phyloP scores from a whole-genome alignment of 257 asterid species.

The Orobanche coerulescens region DNA sequence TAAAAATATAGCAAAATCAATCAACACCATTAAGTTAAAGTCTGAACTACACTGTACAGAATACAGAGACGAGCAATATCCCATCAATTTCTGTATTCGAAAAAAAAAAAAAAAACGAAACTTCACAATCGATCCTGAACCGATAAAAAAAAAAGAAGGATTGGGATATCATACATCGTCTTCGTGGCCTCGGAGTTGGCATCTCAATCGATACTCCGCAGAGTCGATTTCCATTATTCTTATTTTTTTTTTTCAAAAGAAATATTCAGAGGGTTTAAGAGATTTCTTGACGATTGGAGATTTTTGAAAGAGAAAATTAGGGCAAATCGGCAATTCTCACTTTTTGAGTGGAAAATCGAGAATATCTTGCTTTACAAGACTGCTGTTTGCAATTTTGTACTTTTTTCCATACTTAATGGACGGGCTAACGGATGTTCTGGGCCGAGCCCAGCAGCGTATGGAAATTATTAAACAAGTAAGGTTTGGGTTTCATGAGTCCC shows the following conservation, averaged over 20 bases:
- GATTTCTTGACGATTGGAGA: conserved; percentile 9
- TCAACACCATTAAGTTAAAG: conserved; percentile 4
- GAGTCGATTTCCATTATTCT: conserved; percentile 64
- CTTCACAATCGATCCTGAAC: background rate
- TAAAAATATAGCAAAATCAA: background rate
- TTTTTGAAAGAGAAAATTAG: background rate
- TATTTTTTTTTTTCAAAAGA: background rate
- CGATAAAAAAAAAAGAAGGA: background rate
- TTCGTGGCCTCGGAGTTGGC: conserved; percentile 88
- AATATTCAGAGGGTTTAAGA: conserved; percentile 19
- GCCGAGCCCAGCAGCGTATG: too few species aligned
- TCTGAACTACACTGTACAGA: background rate
- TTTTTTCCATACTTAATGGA: too few species aligned
- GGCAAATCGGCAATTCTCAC: background rate
- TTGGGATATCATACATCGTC: conserved; percentile 60
- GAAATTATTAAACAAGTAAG: too few species aligned
- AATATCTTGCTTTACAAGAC: conserved; percentile 25
- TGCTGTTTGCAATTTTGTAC: background rate
- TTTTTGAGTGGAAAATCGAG: background rate
- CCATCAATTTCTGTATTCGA: background rate
- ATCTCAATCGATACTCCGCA: conserved; percentile 61
- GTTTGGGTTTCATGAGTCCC: too few species aligned
- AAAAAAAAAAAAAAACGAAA: background rate
- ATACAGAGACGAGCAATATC: background rate
- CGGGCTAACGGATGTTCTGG: too few species aligned